Percentiles rank a stretch among this genome's conserved stretches.
These are phyloP conservation scores for Sarocladiaceae sp. DNA, from an alignment of 2,329 filamentous ascomycete genomes.

Conservation along the genomic window DNA sequence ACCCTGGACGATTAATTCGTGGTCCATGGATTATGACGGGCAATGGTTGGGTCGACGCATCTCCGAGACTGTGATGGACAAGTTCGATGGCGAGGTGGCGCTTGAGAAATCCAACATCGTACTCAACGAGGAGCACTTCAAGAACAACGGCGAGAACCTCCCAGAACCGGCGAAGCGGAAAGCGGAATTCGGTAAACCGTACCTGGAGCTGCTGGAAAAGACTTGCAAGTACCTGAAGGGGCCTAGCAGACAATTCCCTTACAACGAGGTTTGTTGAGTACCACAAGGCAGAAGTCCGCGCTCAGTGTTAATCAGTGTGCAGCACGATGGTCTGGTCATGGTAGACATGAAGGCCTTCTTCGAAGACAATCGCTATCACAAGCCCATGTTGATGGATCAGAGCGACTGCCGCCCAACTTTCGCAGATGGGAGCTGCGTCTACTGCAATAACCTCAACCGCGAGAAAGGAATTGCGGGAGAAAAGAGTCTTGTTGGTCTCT, in stretches of 20 bases:
- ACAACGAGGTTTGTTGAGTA: constrained; percentile 2
- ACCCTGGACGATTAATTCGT: not conserved
- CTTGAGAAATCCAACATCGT: not conserved
- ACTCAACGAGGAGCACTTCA: not conserved
- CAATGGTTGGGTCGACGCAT: not conserved
- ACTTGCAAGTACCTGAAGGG: not conserved
- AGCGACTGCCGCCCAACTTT: not conserved
- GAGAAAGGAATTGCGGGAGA: not conserved
- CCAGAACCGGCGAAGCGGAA: not conserved
- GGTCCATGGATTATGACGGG: not conserved
- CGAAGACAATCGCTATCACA: not conserved
- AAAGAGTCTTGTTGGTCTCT: not conserved
- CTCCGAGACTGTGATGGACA: not conserved
- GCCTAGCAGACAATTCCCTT: not conserved
- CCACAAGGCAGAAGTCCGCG: too few species aligned
- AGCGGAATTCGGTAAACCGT: not conserved
- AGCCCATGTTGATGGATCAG: not conserved
- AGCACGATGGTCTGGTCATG: constrained; percentile 2
- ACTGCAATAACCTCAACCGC: not conserved
- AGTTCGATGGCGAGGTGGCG: not conserved
- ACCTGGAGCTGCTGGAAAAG: not conserved
- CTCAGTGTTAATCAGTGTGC: too few species aligned
- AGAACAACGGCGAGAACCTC: not conserved
- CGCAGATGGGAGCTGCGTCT: not conserved
- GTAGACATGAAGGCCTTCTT: not conserved